These are phyloP conservation scores for Vinca minor DNA, from an alignment of 257 asterid genomes.

Conservation along the genomic window DNA sequence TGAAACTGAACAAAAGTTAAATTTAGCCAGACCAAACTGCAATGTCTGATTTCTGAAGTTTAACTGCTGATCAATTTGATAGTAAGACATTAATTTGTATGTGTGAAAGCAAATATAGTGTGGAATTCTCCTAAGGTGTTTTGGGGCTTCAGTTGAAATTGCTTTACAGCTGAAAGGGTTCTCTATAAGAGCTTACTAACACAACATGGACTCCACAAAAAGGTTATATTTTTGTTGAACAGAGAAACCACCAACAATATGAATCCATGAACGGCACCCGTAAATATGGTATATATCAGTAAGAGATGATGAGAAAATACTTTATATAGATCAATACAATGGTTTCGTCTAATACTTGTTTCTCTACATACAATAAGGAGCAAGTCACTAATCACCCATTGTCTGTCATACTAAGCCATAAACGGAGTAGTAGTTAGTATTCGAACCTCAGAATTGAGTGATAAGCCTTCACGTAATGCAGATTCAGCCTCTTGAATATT, in stretches of 20 bases:
- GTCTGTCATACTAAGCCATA: background rate
- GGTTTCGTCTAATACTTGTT: background rate
- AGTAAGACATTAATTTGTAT: background rate
- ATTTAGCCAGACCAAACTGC: background rate
- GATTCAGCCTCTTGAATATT: conserved; percentile 97
- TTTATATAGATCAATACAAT: background rate
- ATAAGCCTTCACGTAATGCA: conserved; percentile 80
- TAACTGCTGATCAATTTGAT: background rate
- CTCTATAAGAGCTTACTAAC: background rate
- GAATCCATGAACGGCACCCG: too few relatives aligned
- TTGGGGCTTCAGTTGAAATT: background rate
- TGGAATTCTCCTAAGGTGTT: background rate
- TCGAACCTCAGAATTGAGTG: conserved; percentile 88
- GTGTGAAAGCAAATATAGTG: background rate
- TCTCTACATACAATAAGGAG: background rate
- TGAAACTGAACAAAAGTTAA: background rate
- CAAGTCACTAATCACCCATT: background rate
- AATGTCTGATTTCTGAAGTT: background rate
- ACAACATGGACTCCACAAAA: background rate
- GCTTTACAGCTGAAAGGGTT: background rate
- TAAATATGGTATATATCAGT: too few relatives aligned
- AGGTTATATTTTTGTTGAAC: background rate
- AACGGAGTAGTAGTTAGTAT: conserved; percentile 6
- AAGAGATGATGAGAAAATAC: too few relatives aligned
- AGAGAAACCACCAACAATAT: background rate